Evolutionary conservation across 2,329 filamentous ascomycete species (phyloP).

Genomic region (Blastomyces emzantsi): DNA sequence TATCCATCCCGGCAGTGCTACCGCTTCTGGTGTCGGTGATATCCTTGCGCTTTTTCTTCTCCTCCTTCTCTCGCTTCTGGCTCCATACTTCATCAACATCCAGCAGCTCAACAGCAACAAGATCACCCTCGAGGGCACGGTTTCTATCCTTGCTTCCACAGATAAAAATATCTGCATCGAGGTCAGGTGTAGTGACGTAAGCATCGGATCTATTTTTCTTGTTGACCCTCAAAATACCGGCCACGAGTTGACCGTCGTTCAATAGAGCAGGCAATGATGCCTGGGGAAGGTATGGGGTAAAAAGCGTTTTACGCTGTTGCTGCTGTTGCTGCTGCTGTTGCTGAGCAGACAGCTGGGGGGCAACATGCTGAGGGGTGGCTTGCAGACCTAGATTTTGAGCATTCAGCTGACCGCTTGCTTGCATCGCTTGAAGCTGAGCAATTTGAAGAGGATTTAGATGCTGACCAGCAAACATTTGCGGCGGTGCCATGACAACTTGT

Average conservation of each 20-base stretch:
- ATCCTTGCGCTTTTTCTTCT: conserved; percentile 99
- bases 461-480: conserved; percentile 69
- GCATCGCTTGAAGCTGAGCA: conserved; percentile 57
- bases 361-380: conserved; percentile 62
- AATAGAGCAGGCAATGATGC: conserved; percentile 85
- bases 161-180: conserved; percentile 98
- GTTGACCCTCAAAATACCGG: conserved; percentile 94
- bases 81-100: conserved; percentile 98
- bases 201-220: conserved; percentile 99
- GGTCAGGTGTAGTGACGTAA: conserved; percentile 87
- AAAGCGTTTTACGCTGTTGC: conserved; percentile 94
- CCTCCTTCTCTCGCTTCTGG: conserved; percentile 98
- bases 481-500: conserved; percentile 69
- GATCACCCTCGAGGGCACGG: conserved; percentile 87
- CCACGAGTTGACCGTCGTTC: conserved; percentile 85
- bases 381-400: conserved; percentile 61
- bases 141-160: conserved; percentile 99
- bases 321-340: conserved; percentile 59
- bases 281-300: conserved; percentile 95
- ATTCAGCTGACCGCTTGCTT: conserved; percentile 64
- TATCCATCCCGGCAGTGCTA: conserved; percentile 61
- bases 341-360: conserved; percentile 49
- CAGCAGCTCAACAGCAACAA: conserved; percentile 90
- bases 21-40: conserved; percentile 83
- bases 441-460: conserved; percentile 75